Base-by-base conservation (phyloP, 306 rosid species). In the Clitoria ternatea region DNA sequence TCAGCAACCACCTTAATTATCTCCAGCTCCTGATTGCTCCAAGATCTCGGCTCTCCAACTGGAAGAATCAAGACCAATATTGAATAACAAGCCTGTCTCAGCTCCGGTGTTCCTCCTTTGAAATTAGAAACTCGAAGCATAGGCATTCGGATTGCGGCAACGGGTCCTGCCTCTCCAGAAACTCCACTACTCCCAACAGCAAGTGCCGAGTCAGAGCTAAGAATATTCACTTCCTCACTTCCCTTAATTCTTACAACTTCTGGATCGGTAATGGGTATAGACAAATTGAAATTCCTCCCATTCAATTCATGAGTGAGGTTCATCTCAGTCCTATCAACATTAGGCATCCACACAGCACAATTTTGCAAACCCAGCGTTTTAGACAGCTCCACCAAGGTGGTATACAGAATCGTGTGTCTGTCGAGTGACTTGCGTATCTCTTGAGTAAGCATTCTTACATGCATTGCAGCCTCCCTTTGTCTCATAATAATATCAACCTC, bases 271-370 rank as follows among this genome's bases (percentile, higher is more conserved):
- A 86, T 95, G 11, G 93, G 88, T 63, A 95, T 79, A 22, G 88
- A 64, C 66, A 75, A 50, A 64, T 87, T 76, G 54, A 79, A 81
- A 70, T 87, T 81, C 77, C 88, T 70, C 26, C 85, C 86, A 39
- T 89, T 83, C 83, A 90, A 77, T 73, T 95, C 87, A 63, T 89
- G 96, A 67, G 90, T 95, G 79, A 95, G 84, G 74, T 86, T 84
- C 99, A 95, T 85, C 82, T 85, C 90, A 9, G 96, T 86, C 74
- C 80, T 91, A 24, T 76, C 84, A 67, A 80, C 97, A 81, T 91
- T 86, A 18, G 99, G 96, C 99, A 95, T 95, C 99, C 99, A 95
- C 72, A 95, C 97, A 15, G 97, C 89, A 84, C 96, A 95, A 75
- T 91, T 86, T 50, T 95, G 97, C 90, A 95, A 80, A 36, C 96